Base-by-base conservation (phyloP, 371 early-diverging fungal species). In the Apophysomyces trapeziformis region DNA sequence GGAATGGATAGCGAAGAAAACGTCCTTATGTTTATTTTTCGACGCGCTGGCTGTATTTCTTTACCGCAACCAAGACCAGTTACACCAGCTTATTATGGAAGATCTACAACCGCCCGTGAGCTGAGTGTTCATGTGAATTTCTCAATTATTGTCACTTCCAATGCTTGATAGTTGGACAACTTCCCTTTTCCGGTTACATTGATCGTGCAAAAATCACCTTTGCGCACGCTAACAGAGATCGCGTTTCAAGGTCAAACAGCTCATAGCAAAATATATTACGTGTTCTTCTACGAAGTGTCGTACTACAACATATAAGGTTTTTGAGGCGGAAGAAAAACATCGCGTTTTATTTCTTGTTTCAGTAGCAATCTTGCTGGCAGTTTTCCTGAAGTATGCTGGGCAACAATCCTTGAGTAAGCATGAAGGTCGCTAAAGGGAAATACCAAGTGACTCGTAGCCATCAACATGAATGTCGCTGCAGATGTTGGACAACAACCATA, bases 81-180 rank as follows among this genome's bases (percentile, higher is more conserved):
- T 50, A 50, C 54, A 50, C 54, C 54, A 50, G 21, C 54, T 50
- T 26, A 50, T 50, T 50, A 50, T 50, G 54, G 54, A 50, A 50
- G 54, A 50, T 50, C 54, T 50, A 26, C 54, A 50, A 21, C 54
- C 21, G 18, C 21, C n/a, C 9, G n/a, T 26, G 21, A 50, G 21
- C 11, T 7, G 1, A 26, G 54, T 26, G 54, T 50, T 26, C 54
- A 50, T 50, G 54, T 50, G 54, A 50, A 50, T 50, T 50, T 50
- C 54, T 50, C 54, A 50, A 50, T 26, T 50, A 21, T 1, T 21
- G n/a, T 7, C 47, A 18, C 21, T 5, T 50, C 4, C 54, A 21
- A 21, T n/a, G 54, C 21, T 50, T 50, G 54, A 7, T 21, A 21
- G 16, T 16, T 50, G 21, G 54, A 9, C 21, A 9, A 21, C 11